Conservation (phyloP, 768 basidiomycete species). For the Boletus vinaceobasis region DNA sequence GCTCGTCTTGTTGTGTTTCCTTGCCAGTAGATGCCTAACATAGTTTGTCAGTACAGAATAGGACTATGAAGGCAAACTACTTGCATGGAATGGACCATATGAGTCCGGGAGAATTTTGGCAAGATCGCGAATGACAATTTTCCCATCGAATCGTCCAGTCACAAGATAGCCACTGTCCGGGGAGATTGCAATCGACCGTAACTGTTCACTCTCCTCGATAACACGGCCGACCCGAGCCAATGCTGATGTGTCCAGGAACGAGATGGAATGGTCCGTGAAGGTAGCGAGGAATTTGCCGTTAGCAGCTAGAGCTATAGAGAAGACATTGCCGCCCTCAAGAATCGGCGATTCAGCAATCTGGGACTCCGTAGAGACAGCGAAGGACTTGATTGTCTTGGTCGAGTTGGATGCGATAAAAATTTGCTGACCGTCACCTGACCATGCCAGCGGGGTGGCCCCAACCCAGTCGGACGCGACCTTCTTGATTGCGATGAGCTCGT, state of each 20-base stretch:
- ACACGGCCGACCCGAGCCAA: background rate
- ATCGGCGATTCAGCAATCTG: background rate
- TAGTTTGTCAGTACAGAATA: too few relatives aligned
- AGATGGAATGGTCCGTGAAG: background rate
- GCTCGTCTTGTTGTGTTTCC: background rate
- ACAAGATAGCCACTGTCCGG: too few relatives aligned
- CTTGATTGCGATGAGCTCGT: background rate
- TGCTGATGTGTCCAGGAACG: background rate
- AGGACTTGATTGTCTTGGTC: background rate
- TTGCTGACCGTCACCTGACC: background rate
- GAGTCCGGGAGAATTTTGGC: too few relatives aligned
- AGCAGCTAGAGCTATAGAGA: background rate
- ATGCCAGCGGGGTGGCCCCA: background rate
- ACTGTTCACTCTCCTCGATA: background rate
- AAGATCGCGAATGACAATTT: too few relatives aligned
- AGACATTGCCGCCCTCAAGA: too few relatives aligned
- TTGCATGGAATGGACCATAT: background rate
- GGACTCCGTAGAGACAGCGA: background rate
- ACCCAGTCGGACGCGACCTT: accelerated
- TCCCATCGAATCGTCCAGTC: too few relatives aligned
- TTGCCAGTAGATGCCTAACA: background rate
- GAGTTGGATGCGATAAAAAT: background rate
- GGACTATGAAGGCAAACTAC: too few relatives aligned
- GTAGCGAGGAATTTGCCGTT: background rate
- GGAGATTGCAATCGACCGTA: too few relatives aligned